phyloP scores from a whole-genome alignment of 2,329 filamentous ascomycete species.

The Phaeosphaeriaceae sp. region DNA sequence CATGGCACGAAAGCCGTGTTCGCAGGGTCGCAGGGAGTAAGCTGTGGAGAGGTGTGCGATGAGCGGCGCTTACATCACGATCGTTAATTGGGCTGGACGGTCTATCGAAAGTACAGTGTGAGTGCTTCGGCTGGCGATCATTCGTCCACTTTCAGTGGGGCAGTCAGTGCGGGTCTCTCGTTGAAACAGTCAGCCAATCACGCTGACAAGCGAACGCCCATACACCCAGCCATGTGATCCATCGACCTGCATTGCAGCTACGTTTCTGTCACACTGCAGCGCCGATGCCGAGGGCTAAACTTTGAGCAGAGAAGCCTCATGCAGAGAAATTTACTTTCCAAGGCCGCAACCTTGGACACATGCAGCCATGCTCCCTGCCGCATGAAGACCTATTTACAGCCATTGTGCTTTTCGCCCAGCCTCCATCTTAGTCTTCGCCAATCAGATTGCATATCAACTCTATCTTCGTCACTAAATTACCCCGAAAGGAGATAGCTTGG shows the following conservation, averaged over 20 bases:
- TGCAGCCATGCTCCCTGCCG: constrained; percentile 32
- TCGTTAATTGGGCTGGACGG: constrained; percentile 6
- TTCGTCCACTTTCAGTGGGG: constrained; percentile 8
- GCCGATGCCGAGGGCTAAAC: constrained; percentile 14
- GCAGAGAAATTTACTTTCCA: constrained; percentile 23
- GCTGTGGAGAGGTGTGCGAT: constrained; percentile 30
- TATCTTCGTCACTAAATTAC: constrained; percentile 35
- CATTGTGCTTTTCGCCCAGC: constrained; percentile 24
- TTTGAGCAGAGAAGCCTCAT: constrained; percentile 21
- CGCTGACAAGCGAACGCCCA: neutral
- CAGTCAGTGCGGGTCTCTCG: constrained; percentile 27
- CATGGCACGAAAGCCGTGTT: constrained; percentile 31
- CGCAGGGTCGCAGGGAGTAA: constrained; percentile 43
- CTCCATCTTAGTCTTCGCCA: constrained; percentile 21
- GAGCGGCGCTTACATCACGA: neutral
- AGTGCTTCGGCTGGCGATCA: constrained; percentile 33
- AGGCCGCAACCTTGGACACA: constrained; percentile 11
- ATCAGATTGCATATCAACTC: constrained; percentile 16
- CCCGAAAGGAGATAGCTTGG: constrained; percentile 36
- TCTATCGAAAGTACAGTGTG: constrained; percentile 46
- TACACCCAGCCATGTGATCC: constrained; percentile 36
- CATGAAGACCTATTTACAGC: constrained; percentile 43
- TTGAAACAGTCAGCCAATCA: constrained; percentile 42
- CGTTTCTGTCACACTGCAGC: constrained; percentile 43
- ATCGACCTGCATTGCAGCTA: constrained; percentile 30